Base-by-base conservation (phyloP, 495 filamentous ascomycete species). In the Lichina pygmaea region DNA sequence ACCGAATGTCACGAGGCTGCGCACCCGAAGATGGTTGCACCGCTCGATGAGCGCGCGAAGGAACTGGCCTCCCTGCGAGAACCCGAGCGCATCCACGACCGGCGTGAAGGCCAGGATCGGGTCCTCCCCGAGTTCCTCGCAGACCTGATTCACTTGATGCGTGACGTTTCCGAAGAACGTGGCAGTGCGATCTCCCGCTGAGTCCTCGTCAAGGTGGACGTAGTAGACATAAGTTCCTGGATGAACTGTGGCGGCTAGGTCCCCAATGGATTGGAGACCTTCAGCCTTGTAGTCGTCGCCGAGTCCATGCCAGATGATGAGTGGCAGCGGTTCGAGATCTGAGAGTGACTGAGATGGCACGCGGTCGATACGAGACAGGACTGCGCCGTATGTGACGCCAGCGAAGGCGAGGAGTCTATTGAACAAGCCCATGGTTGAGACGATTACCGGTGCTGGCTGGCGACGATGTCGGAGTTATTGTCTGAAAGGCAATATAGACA, bases 21-120 rank as follows among this genome's bases (percentile, higher is more conserved):
- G 68, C 16, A 95, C 72, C 3, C 75, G 81, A 3, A 85, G 81
- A 41, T 56, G 59, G 59, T 89, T 91, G 67, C 89, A 97, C 10
- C 82, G 71, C 66, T 97, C 77, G 53, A 92, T 67, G 60, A 86
- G 86, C n/a, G 67, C 89, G 48, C 89, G 79, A 10, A 97, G 71
- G 63, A 97, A 94, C 55, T 93, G 84, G 33, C 89, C 91, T 50
- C 89, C 89, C 58, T 97, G 89, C 30, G 78, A 86, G 66, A 95
- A 47, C 6, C 89, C 89, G 15, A 97, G 58, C 2, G 82, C 91
- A 59, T 95, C 86, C 59, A 93, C 68, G 48, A 78, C 81, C 0
- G 77, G 73, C 6, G 81, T 80, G 11, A 75, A 76, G 40, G 76
- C 76, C 13, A 93, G 72, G 59, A 84, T 79, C 0, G 78, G 79